Base-by-base conservation (phyloP, 257 asterid species). In the Coffea eugenioides region DNA sequence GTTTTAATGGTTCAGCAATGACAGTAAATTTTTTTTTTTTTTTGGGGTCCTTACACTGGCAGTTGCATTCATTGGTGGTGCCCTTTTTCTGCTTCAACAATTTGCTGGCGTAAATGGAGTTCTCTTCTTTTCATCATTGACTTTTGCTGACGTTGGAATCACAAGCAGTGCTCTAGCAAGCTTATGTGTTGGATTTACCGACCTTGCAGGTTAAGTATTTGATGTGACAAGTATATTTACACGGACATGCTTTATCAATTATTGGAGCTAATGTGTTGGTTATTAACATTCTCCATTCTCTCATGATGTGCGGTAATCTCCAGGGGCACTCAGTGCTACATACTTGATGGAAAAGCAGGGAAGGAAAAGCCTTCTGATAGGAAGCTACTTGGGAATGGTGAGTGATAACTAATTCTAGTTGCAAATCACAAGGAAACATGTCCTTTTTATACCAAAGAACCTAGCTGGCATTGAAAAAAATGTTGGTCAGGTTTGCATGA, bases 301-400 rank as follows among this genome's bases (percentile, higher is more conserved):
- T 78, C 78, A 76, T 69, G 18, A 72, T 49, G 31, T 62, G 46
- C 82, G 72, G 69, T 84, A 20, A 73, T 83, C 76, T 86, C 70
- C 88, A 94, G 97, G 97, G 75, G 93, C 97, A 21, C 88, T 91
- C 7, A 85, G 86, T 78, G 98, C 97, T 72, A 89, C 88, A 43
- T 94, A 91, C 88, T 85, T 94, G 73, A 87, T 94, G 93, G 98
- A 94, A 86, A 94, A 79, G 85, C 93, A 87, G 80, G 97, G 97
- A 82, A 91, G 98, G 77, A 87, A 87, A 82, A 86, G 81, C 71
- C 97, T 94, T 85, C 92, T 94, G 14, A 80, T 91, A 79, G 93
- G 91, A 86, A 94, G 98, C 86, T 94, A 94, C 82, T 66, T 88
- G 75, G 98, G 98, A 87, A 94, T 94, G 98, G 98, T 92, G 59